phyloP scores from a whole-genome alignment of 495 filamentous ascomycete species.

The Chaetomidium leptoderma region DNA sequence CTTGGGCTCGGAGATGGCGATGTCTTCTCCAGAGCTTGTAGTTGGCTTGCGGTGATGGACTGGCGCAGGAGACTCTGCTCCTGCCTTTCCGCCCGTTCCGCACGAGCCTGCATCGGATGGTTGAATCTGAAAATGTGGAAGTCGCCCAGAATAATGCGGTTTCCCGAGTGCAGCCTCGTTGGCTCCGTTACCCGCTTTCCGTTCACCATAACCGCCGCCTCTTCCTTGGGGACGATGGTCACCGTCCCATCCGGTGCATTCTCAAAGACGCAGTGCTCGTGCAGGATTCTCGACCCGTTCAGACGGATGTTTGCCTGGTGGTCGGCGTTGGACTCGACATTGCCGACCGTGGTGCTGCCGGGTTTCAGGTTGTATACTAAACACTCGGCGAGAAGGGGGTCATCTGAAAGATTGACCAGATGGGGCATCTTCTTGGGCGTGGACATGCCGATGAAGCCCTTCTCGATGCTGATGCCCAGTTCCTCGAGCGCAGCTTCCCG shows the following conservation, averaged over 20 bases:
- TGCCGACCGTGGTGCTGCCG: conserved; percentile 86
- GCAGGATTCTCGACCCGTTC: conserved; percentile 88
- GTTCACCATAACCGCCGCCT: conserved; percentile 96
- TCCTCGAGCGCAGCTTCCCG: conserved; percentile 93
- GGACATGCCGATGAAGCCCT: conserved; percentile 90
- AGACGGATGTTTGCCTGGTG: conserved; percentile 82
- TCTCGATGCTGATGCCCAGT: conserved; percentile 97
- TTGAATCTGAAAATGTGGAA: conserved; percentile 99
- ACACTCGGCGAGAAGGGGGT: conserved; percentile 92
- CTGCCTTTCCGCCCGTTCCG: conserved; percentile 72
- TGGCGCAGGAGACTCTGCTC: conserved; percentile 75
- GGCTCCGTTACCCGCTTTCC: conserved; percentile 80
- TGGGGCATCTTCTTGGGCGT: conserved; percentile 99
- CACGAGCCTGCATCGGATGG: conserved; percentile 90
- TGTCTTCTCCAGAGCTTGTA: conserved; percentile 48
- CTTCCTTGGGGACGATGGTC: conserved; percentile 80
- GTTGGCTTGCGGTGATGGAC: conserved; percentile 76
- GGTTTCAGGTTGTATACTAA: conserved; percentile 98
- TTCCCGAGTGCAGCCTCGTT: conserved; percentile 81
- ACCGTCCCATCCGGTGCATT: conserved; percentile 82
- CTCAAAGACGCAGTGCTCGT: conserved; percentile 91
- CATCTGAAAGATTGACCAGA: conserved; percentile 95
- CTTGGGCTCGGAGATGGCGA: conserved; percentile 58
- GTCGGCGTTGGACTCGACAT: conserved; percentile 74
- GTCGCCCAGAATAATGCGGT: conserved; percentile 92